Percentiles rank a stretch among this genome's conserved stretches.
Evolutionary conservation across 2,329 filamentous ascomycete species (phyloP).

Genomic region (Aspergillus vadensis): DNA sequence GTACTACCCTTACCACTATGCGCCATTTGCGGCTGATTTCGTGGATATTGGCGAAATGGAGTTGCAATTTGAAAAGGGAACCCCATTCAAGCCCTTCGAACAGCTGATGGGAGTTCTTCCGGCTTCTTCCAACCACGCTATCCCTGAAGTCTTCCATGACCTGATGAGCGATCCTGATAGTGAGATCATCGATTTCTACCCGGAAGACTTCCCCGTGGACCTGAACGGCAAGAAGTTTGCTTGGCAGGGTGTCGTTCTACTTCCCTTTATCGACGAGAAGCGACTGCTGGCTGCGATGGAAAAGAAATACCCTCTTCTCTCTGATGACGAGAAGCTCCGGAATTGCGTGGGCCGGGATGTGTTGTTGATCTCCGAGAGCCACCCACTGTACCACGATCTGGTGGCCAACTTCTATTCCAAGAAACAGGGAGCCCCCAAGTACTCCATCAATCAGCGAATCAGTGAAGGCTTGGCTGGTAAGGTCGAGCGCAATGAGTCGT

Average conservation of each 20-base stretch:
- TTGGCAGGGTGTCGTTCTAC: slow-evolving; percentile 91
- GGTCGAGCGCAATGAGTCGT: slow-evolving; percentile 78
- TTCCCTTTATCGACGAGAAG: slow-evolving; percentile 95
- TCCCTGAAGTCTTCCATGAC: slow-evolving; percentile 83
- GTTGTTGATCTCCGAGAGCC: slow-evolving; percentile 78
- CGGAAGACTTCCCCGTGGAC: slow-evolving; percentile 88
- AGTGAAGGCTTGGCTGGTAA: slow-evolving; percentile 79
- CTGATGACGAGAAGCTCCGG: slow-evolving; percentile 72
- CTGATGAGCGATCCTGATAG: slow-evolving; percentile 88
- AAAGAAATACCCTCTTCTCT: slow-evolving; percentile 77
- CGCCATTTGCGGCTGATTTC: slow-evolving; percentile 95
- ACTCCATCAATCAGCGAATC: slow-evolving; percentile 72
- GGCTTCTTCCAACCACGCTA: slow-evolving; percentile 85
- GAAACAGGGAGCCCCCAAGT: slow-evolving; percentile 67
- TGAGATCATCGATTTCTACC: slow-evolving; percentile 96
- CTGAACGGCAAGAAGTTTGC: slow-evolving; percentile 98
- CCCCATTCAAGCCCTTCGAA: slow-evolving; percentile 87
- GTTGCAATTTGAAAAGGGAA: slow-evolving; percentile 79
- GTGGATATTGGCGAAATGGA: slow-evolving; percentile 77
- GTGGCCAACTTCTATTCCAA: slow-evolving; percentile 89
- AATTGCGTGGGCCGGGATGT: slow-evolving; percentile 81
- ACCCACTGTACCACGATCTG: slow-evolving; percentile 84
- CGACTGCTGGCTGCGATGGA: slow-evolving; percentile 80
- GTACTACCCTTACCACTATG: slow-evolving; percentile 99
- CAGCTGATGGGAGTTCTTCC: slow-evolving; percentile 98